Evolutionary conservation across 2,329 filamentous ascomycete species (phyloP).

Genomic region (Trichoderma breve): DNA sequence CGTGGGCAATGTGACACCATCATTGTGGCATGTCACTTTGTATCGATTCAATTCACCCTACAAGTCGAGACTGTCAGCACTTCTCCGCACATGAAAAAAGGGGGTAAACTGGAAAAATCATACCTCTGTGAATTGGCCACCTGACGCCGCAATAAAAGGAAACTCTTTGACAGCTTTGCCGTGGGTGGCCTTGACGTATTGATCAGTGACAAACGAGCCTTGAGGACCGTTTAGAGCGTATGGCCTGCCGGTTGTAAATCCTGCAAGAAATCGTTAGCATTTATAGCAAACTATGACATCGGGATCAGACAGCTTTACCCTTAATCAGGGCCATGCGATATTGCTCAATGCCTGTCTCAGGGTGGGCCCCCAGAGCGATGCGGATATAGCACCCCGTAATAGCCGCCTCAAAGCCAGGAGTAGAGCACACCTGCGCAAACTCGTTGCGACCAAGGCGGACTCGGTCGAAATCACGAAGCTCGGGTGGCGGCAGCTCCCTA

Average conservation of each 20-base stretch:
- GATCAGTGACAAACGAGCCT: constrained; percentile 76
- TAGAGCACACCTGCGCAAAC: constrained; percentile 90
- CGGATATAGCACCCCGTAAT: constrained; percentile 84
- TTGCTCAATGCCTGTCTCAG: constrained; percentile 66
- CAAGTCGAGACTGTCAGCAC: constrained; percentile 27
- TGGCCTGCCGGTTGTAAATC: constrained; percentile 73
- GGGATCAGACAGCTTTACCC: too few species aligned
- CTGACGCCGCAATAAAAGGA: constrained; percentile 88
- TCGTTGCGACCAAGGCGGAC: constrained; percentile 80
- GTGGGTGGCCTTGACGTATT: constrained; percentile 78
- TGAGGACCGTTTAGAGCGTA: constrained; percentile 82
- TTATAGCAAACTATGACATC: too few species aligned
- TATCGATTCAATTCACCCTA: constrained; percentile 80
- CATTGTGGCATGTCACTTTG: constrained; percentile 68
- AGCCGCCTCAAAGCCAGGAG: constrained; percentile 79
- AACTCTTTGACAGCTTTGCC: constrained; percentile 82
- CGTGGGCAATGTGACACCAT: constrained; percentile 72
- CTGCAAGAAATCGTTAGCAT: constrained; percentile 43
- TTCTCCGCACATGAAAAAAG: not conserved
- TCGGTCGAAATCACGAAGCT: constrained; percentile 78
- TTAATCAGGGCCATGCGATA: constrained; percentile 91
- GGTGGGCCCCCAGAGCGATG: constrained; percentile 77
- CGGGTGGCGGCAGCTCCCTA: constrained; percentile 68
- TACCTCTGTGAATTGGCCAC: constrained; percentile 79
- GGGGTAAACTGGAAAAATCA: constrained; percentile 23